phyloP scores from a whole-genome alignment of 2,329 filamentous ascomycete species.

The Zymoseptoria ardabiliae region DNA sequence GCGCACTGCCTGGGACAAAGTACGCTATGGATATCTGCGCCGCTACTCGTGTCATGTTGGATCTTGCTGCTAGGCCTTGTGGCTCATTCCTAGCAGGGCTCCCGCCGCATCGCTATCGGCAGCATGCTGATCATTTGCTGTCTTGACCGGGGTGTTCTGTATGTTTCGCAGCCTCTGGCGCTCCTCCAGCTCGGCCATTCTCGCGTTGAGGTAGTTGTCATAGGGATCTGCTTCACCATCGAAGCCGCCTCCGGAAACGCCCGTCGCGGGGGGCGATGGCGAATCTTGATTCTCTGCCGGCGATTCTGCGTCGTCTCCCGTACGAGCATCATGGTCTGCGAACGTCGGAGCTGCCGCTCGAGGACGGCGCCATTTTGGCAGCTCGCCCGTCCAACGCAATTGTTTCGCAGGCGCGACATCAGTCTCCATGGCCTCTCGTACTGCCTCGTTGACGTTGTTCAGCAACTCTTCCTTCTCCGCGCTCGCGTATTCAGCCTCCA shows the following conservation, averaged over 20 bases:
- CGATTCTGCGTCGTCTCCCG: slow-evolving; percentile 8
- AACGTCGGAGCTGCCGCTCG: slow-evolving; percentile 1
- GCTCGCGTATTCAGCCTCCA: slow-evolving; percentile 60
- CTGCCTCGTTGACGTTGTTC: slow-evolving; percentile 26
- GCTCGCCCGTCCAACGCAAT: slow-evolving; percentile 23
- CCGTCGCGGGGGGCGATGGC: slow-evolving; percentile 25
- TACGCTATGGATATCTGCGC: not conserved
- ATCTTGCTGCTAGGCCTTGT: slow-evolving; percentile 2
- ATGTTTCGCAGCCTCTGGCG: slow-evolving; percentile 18
- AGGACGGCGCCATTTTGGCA: slow-evolving; percentile 18
- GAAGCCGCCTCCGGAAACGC: slow-evolving; percentile 24
- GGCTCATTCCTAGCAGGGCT: slow-evolving; percentile 20
- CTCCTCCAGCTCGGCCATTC: slow-evolving; percentile 25
- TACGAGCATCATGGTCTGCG: slow-evolving; percentile 5
- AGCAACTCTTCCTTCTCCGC: slow-evolving; percentile 29
- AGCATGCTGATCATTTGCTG: slow-evolving; percentile 8
- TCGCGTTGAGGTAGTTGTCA: slow-evolving; percentile 26
- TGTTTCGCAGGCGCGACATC: slow-evolving; percentile 31
- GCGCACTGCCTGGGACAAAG: not conserved
- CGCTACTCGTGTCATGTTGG: not conserved
- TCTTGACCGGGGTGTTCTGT: slow-evolving; percentile 22
- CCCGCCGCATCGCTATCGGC: slow-evolving; percentile 23
- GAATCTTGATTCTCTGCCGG: slow-evolving; percentile 4
- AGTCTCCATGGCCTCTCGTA: slow-evolving; percentile 30
- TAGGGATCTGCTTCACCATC: slow-evolving; percentile 30